phyloP scores from a whole-genome alignment of 2,329 filamentous ascomycete genomes.

The Monosporascus sp. region DNA sequence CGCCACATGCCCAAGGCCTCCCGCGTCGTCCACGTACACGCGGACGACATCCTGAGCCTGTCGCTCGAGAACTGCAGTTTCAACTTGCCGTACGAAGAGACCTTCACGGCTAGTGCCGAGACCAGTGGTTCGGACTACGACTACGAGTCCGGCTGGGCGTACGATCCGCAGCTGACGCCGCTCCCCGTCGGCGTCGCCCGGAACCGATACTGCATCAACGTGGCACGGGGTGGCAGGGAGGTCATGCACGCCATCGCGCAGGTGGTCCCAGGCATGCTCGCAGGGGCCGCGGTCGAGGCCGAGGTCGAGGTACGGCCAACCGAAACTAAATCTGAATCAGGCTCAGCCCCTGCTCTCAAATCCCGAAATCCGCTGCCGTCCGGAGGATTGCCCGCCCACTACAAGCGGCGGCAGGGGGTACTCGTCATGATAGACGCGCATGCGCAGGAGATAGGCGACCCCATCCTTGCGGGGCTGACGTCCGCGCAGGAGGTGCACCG shows the following conservation, averaged over 20 bases:
- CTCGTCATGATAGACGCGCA: conserved; percentile 18
- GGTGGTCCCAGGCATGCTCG: conserved; percentile 10
- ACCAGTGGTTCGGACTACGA: conserved; percentile 2
- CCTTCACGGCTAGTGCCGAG: conserved; percentile 1
- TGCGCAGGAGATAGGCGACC: conserved; percentile 7
- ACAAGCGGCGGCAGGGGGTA: background rate
- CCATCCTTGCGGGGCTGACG: conserved; percentile 7
- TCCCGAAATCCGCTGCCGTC: background rate
- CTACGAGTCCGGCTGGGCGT: conserved; percentile 20
- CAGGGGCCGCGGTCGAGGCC: background rate
- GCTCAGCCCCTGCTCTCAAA: background rate
- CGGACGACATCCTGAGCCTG: conserved; percentile 21
- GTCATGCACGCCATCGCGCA: conserved; percentile 7
- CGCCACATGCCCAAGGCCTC: conserved; percentile 12
- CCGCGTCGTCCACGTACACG: conserved; percentile 16
- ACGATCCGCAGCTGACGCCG: conserved; percentile 22
- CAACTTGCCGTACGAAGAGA: conserved; percentile 24
- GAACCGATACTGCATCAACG: conserved; percentile 15
- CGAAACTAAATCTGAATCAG: background rate
- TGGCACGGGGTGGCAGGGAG: conserved; percentile 8
- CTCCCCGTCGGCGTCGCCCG: conserved; percentile 11
- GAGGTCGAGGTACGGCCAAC: background rate
- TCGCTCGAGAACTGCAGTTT: conserved; percentile 29
- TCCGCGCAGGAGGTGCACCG: conserved; percentile 9
- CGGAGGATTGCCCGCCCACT: background rate